A percentile compares a stretch with the other conserved stretches of the same genome.
Evolutionary conservation across 169 alveolate species (phyloP).

Genomic region (Theileria parva): DNA sequence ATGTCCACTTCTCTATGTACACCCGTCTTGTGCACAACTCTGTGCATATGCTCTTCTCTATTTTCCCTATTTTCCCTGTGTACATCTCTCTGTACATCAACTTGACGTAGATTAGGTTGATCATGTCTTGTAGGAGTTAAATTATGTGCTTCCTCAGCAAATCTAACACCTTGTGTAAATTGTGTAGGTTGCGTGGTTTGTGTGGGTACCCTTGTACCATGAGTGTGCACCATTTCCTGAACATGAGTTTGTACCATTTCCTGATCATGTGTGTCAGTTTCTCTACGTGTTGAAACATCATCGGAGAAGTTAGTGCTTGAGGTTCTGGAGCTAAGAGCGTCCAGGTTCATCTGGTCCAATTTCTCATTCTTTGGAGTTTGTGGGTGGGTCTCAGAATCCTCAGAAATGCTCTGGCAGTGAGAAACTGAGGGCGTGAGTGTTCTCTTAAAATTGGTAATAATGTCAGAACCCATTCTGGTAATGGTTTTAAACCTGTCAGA

Average conservation of each 20-base stretch:
- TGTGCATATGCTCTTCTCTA: background rate
- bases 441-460: background rate
- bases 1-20: background rate
- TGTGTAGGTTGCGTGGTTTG: too few relatives aligned
- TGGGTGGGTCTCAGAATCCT: background rate
- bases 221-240: background rate
- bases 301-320: background rate
- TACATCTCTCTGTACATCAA: too few relatives aligned
- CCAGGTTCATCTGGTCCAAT: constrained; percentile 7
- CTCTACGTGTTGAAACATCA: background rate
- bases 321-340: background rate
- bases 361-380: background rate
- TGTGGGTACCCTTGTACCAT: too few relatives aligned
- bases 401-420: background rate
- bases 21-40: background rate
- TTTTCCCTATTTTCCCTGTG: too few relatives aligned
- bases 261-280: background rate
- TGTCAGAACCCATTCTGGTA: constrained; percentile 7
- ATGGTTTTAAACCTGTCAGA: constrained; percentile 4
- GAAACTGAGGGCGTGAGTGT: background rate
- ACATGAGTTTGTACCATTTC: background rate
- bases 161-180: background rate
- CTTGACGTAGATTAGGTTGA: background rate
- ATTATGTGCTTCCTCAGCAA: background rate
- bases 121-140: background rate